Evolutionary conservation across 805 yeast genomes (phyloP).

Genomic region (Candida broadrunensis): DNA sequence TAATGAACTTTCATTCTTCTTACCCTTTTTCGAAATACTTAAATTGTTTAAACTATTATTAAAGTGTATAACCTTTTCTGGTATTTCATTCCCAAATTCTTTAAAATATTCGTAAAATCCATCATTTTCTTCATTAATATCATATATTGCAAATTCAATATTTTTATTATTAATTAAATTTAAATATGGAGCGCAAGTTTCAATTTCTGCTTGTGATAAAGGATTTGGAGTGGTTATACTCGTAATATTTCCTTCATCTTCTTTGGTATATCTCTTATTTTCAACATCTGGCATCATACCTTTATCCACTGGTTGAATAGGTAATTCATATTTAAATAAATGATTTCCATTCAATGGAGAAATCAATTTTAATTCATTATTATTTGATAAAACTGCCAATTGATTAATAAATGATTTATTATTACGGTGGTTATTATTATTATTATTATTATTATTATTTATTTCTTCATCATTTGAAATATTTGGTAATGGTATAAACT

Average conservation of each 20-base stretch:
- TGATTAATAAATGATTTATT: conserved; percentile 21
- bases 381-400: conserved; percentile 30
- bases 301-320: conserved; percentile 22
- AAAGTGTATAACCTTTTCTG: conserved; percentile 9
- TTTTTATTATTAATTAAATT: conserved; percentile 28
- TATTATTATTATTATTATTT: too few relatives aligned
- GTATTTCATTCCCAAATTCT: conserved; percentile 25
- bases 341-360: conserved; percentile 38
- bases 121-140: conserved; percentile 6
- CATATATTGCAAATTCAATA: conserved; percentile 28
- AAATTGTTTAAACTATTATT: background rate
- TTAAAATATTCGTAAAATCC: conserved; percentile 13
- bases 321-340: conserved; percentile 40
- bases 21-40: background rate
- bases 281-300: conserved; percentile 15
- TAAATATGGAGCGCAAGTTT: conserved; percentile 45
- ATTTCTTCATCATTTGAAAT: conserved; percentile 7
- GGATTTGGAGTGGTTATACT: conserved; percentile 15
- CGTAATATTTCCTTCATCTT: background rate
- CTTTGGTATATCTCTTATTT: conserved; percentile 10
- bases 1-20: background rate
- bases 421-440: conserved; percentile 1
- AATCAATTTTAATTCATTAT: conserved; percentile 28
- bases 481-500: conserved; percentile 24
- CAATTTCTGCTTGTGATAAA: conserved; percentile 53